A percentile compares a stretch with the other conserved stretches of the same genome.
Evolutionary conservation across 148 eudicot species (phyloP).

Genomic region (Tetragonia tetragonoides): DNA sequence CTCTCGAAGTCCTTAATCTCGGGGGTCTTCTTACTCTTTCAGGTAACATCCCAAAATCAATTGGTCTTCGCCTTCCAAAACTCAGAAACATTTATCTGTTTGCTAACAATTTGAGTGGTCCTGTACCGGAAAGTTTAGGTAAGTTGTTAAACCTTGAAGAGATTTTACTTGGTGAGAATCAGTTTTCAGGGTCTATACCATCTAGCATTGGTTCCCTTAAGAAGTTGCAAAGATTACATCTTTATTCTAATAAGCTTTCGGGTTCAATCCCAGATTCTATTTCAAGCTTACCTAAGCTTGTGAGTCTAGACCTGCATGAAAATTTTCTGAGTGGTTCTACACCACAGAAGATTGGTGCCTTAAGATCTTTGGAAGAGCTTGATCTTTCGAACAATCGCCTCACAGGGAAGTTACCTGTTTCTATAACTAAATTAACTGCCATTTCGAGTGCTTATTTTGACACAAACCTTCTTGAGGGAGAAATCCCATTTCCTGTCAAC

Average conservation of each 20-base stretch:
- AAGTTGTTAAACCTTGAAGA: constrained; percentile 46
- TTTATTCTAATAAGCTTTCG: constrained; percentile 36
- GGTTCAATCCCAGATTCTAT: constrained; percentile 44
- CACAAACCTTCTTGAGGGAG: constrained; percentile 47
- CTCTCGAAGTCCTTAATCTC: constrained; percentile 46
- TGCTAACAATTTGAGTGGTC: constrained; percentile 40
- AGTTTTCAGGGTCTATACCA: constrained; percentile 39
- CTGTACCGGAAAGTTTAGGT: constrained; percentile 47
- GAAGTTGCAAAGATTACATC: constrained; percentile 25
- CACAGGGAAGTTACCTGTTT: constrained; percentile 37
- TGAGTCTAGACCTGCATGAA: constrained; percentile 33
- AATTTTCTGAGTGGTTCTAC: constrained; percentile 34
- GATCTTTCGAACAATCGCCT: constrained; percentile 41
- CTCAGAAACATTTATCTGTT: constrained; percentile 37
- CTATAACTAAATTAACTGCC: constrained; percentile 33
- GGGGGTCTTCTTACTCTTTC: constrained; percentile 37
- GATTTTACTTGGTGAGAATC: constrained; percentile 39
- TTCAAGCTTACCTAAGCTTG: constrained; percentile 30
- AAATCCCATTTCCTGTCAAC: constrained; percentile 41
- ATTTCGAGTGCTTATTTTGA: constrained; percentile 29
- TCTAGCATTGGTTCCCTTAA: constrained; percentile 34
- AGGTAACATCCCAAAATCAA: constrained; percentile 33
- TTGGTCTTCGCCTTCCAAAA: constrained; percentile 36
- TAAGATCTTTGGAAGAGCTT: constrained; percentile 33
- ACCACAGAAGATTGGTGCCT: constrained; percentile 37